Evolutionary conservation across 1,139 yeast genomes (phyloP).

Genomic region (Groenewaldozyma auringiensis): DNA sequence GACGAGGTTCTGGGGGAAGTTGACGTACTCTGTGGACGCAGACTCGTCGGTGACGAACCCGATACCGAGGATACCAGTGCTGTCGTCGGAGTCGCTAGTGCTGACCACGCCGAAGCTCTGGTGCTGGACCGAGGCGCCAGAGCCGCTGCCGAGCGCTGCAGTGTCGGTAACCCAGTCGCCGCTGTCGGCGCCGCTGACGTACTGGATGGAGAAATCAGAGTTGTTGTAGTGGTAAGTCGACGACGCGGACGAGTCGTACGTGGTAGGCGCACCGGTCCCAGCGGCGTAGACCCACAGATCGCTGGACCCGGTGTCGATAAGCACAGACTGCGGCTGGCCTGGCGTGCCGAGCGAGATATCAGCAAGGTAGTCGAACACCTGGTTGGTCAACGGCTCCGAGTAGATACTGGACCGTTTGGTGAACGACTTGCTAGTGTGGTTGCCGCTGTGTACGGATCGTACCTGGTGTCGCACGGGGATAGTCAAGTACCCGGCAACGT

Average conservation of each 20-base stretch:
- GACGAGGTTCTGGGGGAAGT: conserved; percentile 43
- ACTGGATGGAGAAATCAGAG: conserved; percentile 21
- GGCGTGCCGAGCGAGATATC: conserved; percentile 48
- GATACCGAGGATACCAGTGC: conserved; percentile 14
- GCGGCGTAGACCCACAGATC: conserved; percentile 38
- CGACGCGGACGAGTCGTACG: conserved; percentile 8
- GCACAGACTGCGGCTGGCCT: conserved; percentile 40
- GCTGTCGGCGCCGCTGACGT: conserved; percentile 21
- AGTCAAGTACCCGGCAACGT: background rate
- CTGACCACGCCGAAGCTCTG: conserved; percentile 6
- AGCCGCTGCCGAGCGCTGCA: conserved; percentile 25
- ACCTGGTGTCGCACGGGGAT: conserved; percentile 1
- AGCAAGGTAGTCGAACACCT: conserved; percentile 35
- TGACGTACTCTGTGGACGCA: conserved; percentile 21
- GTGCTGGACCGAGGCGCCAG: conserved; percentile 3
- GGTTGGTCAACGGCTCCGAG: conserved; percentile 20
- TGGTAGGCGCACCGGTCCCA: conserved; percentile 5
- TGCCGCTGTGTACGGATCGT: background rate
- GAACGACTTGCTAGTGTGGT: background rate
- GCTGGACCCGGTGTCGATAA: conserved; percentile 42
- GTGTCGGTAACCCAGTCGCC: conserved; percentile 45
- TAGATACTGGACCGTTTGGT: background rate
- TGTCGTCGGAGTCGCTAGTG: background rate
- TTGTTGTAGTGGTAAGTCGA: conserved; percentile 10
- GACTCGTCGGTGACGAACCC: conserved; percentile 9